Evolutionary conservation across 2,329 filamentous ascomycete genomes (phyloP), one percentile per base, ranked within the genome.

Genomic region (Fusarium foetens): DNA sequence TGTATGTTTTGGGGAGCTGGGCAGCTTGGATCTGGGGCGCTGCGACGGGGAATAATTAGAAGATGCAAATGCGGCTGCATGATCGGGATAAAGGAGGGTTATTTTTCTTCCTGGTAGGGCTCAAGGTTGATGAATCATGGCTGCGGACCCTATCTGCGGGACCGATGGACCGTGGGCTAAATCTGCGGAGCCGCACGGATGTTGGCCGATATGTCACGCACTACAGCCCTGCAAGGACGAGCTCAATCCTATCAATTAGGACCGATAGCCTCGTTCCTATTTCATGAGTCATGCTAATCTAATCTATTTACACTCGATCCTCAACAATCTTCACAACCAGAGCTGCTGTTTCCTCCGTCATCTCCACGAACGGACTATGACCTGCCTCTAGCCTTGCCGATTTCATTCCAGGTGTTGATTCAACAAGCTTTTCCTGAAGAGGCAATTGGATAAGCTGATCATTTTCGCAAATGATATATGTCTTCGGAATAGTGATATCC

Each of bases 351-450:
- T 68, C 45, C 0, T 25, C 12, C 8, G 31, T 36, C 9, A 58
- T 51, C 7, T 66, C 63, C 21, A 68, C 16, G 12, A 68, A 68
- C 5, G 63, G 66, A 27, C 66, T 68, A 11, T 68, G 66, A 14
- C 66, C 64, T 21, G 58, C 52, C 5, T 29, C 39, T 19, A 68
- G 23, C 36, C 51, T 68, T 19, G 38, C 52, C 31, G 53, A 41
- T 5, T 42, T 52, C 66, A 68, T 68, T 1, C 66, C 63, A 1
- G 58, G 39, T 0, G 63, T 68, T 4, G 36, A 58, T 4, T 63
- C 38, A 10, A 68, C 58, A 25, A 68, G 58, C 29, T 43, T 46
- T 35, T 68, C 63, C 9, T 68, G 63, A 13, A 68, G 57, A 5
- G 63, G 12, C 2, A 51, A 1, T 2, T 41, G 25, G 0, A 68